A percentile compares a stretch with the other conserved stretches of the same genome.
phyloP scores from a whole-genome alignment of 345 rosid genomes.

The Murraya paniculata region DNA sequence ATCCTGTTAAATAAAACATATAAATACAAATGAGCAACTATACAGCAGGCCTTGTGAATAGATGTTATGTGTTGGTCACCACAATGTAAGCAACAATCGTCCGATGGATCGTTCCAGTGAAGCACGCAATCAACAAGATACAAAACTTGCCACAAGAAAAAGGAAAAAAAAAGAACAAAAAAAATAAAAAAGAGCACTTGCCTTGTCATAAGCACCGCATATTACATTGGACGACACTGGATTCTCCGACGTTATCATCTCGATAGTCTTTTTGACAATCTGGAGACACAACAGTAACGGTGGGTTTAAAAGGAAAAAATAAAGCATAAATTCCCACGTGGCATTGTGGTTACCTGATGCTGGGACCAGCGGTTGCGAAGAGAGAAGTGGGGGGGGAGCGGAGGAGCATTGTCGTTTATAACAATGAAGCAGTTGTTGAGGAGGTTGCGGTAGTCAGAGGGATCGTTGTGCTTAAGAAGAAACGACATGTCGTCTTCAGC shows the following conservation, averaged over 20 bases:
- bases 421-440: conserved; percentile 58
- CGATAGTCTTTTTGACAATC: conserved; percentile 56
- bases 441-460: conserved; percentile 48
- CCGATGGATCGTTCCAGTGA: neutral
- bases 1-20: conserved; percentile 32
- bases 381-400: conserved; percentile 24
- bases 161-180: too few relatives aligned
- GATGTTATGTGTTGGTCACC: neutral
- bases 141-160: neutral
- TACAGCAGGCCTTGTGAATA: neutral
- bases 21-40: neutral
- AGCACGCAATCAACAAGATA: neutral
- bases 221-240: conserved; percentile 36
- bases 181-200: conserved; percentile 21
- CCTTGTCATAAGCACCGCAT: conserved; percentile 59
- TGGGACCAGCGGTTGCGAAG: conserved; percentile 51
- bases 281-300: conserved; percentile 18
- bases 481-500: conserved; percentile 32
- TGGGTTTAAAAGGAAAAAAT: neutral
- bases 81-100: neutral
- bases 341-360: conserved; percentile 33
- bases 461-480: conserved; percentile 53
- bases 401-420: conserved; percentile 41
- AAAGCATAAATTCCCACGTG: neutral
- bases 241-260: conserved; percentile 29